Percentiles rank a stretch among this genome's conserved stretches.
These are phyloP conservation scores for Hymenoscyphus repandus DNA, from an alignment of 2,329 filamentous ascomycete genomes.

Conservation along the genomic window DNA sequence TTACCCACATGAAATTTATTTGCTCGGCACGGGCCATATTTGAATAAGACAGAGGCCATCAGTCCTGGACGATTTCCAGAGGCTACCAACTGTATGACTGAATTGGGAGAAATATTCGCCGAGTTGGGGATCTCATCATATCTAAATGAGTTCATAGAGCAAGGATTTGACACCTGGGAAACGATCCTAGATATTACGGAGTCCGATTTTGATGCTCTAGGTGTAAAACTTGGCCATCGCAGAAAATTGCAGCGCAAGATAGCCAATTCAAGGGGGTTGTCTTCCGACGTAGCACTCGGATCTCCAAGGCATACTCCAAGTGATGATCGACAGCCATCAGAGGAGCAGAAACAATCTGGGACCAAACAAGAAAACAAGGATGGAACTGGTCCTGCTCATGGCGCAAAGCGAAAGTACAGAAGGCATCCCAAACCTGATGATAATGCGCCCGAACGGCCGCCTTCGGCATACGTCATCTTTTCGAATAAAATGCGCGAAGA, in stretches of 20 bases:
- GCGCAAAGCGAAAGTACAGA: conserved; percentile 67
- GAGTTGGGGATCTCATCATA: conserved; percentile 78
- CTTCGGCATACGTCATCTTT: conserved; percentile 80
- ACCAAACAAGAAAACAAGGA: conserved; percentile 40
- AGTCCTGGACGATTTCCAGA: conserved; percentile 32
- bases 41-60: not conserved
- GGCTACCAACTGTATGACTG: conserved; percentile 36
- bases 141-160: conserved; percentile 64
- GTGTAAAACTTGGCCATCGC: conserved; percentile 75
- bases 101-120: conserved; percentile 61
- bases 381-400: conserved; percentile 36
- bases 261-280: conserved; percentile 63
- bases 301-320: conserved; percentile 39
- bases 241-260: conserved; percentile 83
- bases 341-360: conserved; percentile 46
- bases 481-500: conserved; percentile 80
- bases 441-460: conserved; percentile 72
- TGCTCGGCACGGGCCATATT: too few relatives aligned
- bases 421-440: conserved; percentile 77
- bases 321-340: conserved; percentile 51
- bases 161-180: conserved; percentile 83
- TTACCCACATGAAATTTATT: too few relatives aligned
- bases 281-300: conserved; percentile 31
- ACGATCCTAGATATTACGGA: conserved; percentile 80
- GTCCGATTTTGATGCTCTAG: conserved; percentile 70